Conservation (phyloP, 2,329 filamentous ascomycete genomes). For the Ophiocordyceps camponoti-rufipedis region DNA sequence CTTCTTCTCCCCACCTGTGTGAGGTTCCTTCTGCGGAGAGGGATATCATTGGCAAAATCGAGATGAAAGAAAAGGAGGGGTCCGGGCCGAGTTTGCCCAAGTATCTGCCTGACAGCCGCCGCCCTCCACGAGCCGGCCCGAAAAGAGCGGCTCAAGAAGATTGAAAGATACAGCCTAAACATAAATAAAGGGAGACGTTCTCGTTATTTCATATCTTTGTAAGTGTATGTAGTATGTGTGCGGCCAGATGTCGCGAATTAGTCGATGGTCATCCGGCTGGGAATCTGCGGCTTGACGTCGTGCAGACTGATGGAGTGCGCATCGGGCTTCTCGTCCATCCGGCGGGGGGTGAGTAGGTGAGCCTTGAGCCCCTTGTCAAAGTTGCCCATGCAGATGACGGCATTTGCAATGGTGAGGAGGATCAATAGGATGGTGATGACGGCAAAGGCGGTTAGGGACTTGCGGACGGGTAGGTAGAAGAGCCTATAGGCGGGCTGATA, state of each 20-base stretch:
- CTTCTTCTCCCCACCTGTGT: background rate
- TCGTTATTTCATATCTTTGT: conserved; percentile 17
- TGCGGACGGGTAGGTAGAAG: conserved; percentile 61
- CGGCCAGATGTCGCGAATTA: conserved; percentile 11
- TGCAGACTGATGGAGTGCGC: conserved; percentile 35
- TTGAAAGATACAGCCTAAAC: background rate
- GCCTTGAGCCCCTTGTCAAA: conserved; percentile 80
- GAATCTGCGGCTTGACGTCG: conserved; percentile 35
- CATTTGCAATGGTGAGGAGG: conserved; percentile 73
- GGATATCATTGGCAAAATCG: background rate
- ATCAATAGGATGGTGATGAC: conserved; percentile 83
- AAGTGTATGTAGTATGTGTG: conserved; percentile 4
- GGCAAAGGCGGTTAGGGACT: conserved; percentile 82
- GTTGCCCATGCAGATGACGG: conserved; percentile 74
- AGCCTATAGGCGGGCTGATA: conserved; percentile 44
- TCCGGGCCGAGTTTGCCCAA: background rate
- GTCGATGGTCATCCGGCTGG: conserved; percentile 44
- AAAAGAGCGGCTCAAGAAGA: conserved; percentile 1
- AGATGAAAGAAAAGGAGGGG: background rate
- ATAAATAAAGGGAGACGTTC: conserved; percentile 1
- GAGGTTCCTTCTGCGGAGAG: background rate
- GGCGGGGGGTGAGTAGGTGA: conserved; percentile 46
- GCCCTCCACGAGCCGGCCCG: conserved; percentile 2
- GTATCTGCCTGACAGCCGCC: background rate
- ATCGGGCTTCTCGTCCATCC: conserved; percentile 35